Evolutionary conservation across 345 rosid species (phyloP), one percentile per base, ranked within the genome.

Genomic region (Eucalyptus camaldulensis): DNA sequence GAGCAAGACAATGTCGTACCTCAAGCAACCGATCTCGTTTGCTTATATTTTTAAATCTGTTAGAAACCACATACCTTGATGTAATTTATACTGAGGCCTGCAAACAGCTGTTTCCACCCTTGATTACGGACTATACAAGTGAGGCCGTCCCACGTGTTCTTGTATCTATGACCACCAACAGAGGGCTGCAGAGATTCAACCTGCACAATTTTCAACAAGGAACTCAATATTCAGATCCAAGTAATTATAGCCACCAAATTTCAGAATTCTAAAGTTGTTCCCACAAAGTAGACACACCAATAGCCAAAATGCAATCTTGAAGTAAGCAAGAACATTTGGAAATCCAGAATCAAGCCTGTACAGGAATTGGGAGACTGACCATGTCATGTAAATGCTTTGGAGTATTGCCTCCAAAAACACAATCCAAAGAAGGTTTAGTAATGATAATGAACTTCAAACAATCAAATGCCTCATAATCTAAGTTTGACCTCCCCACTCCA

Each of bases 51-150:
- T 49, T 45, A 49, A 45, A 27, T 47, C 45, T 25, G 50, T 6
- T 44, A 80, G 16, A 21, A 87, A 54, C 25, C 16, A 43, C 47
- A 56, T 92, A 96, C 99, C 98, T 98, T 98, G 37, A 95, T 94
- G 91, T 98, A 98, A 91, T 98, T 98, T 89, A 96, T 96, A 94
- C 99, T 98, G 87, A 98, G 91, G 86, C 99, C 99, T 17, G 99
- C 98, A 93, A 98, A 98, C 90, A 98, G 89, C 93, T 98, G 99
- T 89, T 91, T 94, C 98, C 98, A 98, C 53, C 99, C 99, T 91
- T 98, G 99, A 88, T 91, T 96, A 86, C 94, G 92, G 87, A 91
- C 93, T 58, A 97, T 96, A 37, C 94, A 91, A 65, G 92, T 92
- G 83, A 97, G 97, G 69, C 98, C 98, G 16, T 96, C 95, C 88